Evolutionary conservation across 257 asterid genomes (phyloP), one percentile per base, ranked within the genome.

Genomic region (Ilex aquifolium): DNA sequence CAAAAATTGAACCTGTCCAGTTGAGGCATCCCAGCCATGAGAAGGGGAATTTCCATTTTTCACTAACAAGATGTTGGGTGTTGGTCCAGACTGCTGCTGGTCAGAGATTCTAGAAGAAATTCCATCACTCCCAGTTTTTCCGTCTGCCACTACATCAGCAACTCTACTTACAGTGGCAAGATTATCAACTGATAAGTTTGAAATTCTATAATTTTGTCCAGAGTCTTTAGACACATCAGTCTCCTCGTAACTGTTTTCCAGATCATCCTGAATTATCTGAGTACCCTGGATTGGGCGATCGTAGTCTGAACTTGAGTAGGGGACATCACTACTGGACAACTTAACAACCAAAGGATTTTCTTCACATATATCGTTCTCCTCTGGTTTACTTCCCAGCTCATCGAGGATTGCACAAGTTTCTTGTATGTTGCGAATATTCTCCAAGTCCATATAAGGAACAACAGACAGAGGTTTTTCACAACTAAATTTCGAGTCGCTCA

Each of bases 1-100:
- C 51, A 11, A 21, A 30, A 32, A 64, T 56, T 64, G 17, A 65
- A 75, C 81, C 82, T 75, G 79, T 65, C 48, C 59, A 50, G 66
- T 51, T 67, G 63, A 50, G 36, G 64, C 59, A 66, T 68, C 82
- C 62, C 48, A 56, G 39, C 59, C 69, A 60, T 63, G 51, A 62
- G 74, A 61, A 62, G 76, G 59, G 64, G 74, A 39, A 53, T 61
- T 60, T 39, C 49, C 61, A 62, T 57, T 70, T 71, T 72, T 72
- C 51, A 17, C 72, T 15, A 66, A 56, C 36, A 31, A 49, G 71
- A 46, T 57, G 64, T 44, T 46, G 8, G 64, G 73, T 51, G 30
- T 10, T 39, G 72, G 36, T 52, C 63, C 74, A 64, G 61, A 57
- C 52, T 61, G 57, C 59, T 57, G 69, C 10, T 39, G 78, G 49